A percentile compares a stretch with the other conserved stretches of the same genome.
phyloP scores from a whole-genome alignment of 2,329 filamentous ascomycete species.

The Apiospora aurea region DNA sequence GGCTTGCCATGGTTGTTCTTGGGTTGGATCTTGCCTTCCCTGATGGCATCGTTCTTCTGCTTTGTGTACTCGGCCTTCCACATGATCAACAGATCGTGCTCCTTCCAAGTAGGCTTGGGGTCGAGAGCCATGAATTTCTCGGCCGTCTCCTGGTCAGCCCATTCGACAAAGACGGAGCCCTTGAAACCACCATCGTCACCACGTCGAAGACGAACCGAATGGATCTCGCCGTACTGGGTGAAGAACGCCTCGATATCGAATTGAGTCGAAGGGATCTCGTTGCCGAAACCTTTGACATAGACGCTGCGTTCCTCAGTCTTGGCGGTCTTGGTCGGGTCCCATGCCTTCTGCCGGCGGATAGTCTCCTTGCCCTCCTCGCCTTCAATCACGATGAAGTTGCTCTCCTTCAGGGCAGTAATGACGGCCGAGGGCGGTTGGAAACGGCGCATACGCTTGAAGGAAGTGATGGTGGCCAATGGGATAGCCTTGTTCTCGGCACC shows the following conservation, averaged over 20 bases:
- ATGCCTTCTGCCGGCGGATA: constrained; percentile 79
- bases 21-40: constrained; percentile 72
- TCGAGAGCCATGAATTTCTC: constrained; percentile 82
- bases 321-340: constrained; percentile 65
- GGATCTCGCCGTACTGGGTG: constrained; percentile 77
- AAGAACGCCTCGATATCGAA: constrained; percentile 96
- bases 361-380: constrained; percentile 77
- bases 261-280: constrained; percentile 83
- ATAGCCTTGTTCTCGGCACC: constrained; percentile 85
- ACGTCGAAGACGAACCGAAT: constrained; percentile 87
- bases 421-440: constrained; percentile 90
- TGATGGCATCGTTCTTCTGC: constrained; percentile 77
- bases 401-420: constrained; percentile 82
- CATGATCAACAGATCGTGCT: constrained; percentile 79
- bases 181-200: constrained; percentile 80
- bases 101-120: constrained; percentile 85
- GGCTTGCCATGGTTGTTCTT: constrained; percentile 48
- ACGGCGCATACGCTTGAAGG: constrained; percentile 94
- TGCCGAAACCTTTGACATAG: constrained; percentile 94
- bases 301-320: constrained; percentile 76
- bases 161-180: constrained; percentile 96
- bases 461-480: constrained; percentile 77
- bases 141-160: constrained; percentile 78
- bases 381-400: constrained; percentile 73
- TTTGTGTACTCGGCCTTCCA: constrained; percentile 87